Base-by-base conservation (phyloP, 768 basidiomycete genomes). In the Leccinum uliginosum region DNA sequence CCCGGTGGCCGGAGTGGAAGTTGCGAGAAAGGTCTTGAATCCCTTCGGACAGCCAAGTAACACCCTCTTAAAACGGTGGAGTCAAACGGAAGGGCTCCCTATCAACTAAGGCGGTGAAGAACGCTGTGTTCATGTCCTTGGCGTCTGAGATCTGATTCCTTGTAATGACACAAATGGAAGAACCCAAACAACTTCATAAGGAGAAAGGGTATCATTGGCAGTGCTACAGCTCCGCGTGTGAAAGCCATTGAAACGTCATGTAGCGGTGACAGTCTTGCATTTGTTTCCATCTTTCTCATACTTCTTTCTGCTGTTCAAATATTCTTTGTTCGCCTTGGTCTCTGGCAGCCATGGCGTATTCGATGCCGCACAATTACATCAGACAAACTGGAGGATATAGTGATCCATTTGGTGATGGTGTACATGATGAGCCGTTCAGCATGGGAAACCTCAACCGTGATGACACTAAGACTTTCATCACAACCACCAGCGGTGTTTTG, bases 11-110 rank as follows among this genome's bases (percentile, higher is more conserved):
- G 74, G 78, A n/a, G 56, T 71, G n/a, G 76, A 78, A 53, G 59
- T 70, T 11, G 65, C 75, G 10, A 70, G 60, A 57, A 80, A 78
- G 52, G 74, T 77, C 26, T 29, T 77, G 43, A 69, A 80, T 55
- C 75, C 76, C 7, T 78, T 78, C 34, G 72, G 70, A 8, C 56
- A 70, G 35, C 75, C 78, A 26, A 75, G 74, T 57, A 77, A 77
- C 60, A 61, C 62, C 17, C 62, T 77, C 43, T 65, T 77, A 53
- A 51, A 65, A 34, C 67, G 65, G 57, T 78, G 76, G 76, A 62
- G 60, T 26, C 67, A 73, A 56, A 73, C 74, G 50, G 69, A 74
- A 55, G 75, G 72, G 4, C 67, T 74, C n/a, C 46, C 65, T 17
- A 66, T 72, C 48, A 59, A 62, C 29, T 72, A 50, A 61, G 21